phyloP scores from a whole-genome alignment of 345 rosid species.

The Physaria fendleri region DNA sequence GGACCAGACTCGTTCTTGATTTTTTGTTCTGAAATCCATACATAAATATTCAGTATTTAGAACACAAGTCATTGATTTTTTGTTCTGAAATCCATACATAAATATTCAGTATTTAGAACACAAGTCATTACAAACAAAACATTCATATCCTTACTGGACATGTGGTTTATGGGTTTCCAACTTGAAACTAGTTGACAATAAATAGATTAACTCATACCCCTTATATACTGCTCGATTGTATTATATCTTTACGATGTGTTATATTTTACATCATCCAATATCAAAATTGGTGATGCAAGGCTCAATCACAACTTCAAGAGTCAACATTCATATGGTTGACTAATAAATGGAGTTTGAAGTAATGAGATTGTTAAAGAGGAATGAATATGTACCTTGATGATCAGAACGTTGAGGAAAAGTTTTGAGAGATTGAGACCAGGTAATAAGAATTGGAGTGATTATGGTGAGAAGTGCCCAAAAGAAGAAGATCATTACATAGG shows the following conservation, averaged over 20 bases:
- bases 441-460: slow-evolving; percentile 78
- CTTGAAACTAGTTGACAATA: too few relatives aligned
- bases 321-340: not conserved
- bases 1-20: slow-evolving; percentile 4
- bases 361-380: not conserved
- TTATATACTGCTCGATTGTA: too few relatives aligned
- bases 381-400: slow-evolving; percentile 20
- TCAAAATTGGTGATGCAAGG: not conserved
- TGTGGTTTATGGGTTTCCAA: too few relatives aligned
- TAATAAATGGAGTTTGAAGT: not conserved
- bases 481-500: slow-evolving; percentile 67
- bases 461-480: slow-evolving; percentile 89
- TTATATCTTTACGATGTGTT: too few relatives aligned
- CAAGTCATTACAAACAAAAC: too few relatives aligned
- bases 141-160: too few relatives aligned
- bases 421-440: slow-evolving; percentile 64
- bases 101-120: not conserved
- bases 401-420: not conserved
- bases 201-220: too few relatives aligned
- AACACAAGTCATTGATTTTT: not conserved
- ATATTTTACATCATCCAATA: too few relatives aligned
- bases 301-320: not conserved
- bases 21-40: slow-evolving; percentile 9
- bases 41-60: not conserved
- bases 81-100: slow-evolving; percentile 2